Evolutionary conservation across 2,329 filamentous ascomycete genomes (phyloP), one percentile per base, ranked within the genome.

Genomic region (Eurotiales sp.): DNA sequence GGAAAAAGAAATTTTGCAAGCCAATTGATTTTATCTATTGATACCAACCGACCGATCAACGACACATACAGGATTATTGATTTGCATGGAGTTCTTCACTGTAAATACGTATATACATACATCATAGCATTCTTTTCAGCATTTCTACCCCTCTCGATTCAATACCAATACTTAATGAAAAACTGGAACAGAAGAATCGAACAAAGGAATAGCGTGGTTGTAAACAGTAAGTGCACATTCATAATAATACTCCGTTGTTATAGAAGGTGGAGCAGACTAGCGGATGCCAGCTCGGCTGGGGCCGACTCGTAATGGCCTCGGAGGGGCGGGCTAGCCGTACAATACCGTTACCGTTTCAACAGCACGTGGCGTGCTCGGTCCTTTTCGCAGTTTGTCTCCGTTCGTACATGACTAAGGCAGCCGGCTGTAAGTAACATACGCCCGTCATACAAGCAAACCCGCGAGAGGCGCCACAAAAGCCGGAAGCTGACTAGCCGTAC

Each of bases 281-380:
- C 36, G 36, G 36, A 32, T 32, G 36, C 23, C 36, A 48, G 12
- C 46, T 48, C 46, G 46, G 46, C 19, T 37, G 30, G 30, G 30
- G 44, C 44, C 44, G 44, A 46, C n/a, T 6, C 14, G 10, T 40
- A 22, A 14, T 15, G 17, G n/a, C n/a, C n/a, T n/a, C n/a, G n/a
- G n/a, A n/a, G n/a, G n/a, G 21, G 17, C 4, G 8, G 15, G 3
- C n/a, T 37, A 19, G 21, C 34, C 34, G 34, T 37, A 37, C 15
- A 3, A 21, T 37, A 37, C 34, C 34, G 15, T n/a, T n/a, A 15
- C 11, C 34, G 15, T 14, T 10, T 8, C 29, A 32, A 32, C 34
- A 19, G 34, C 34, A 37, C 34, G 34, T 37, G 34, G 34, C 34
- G 15, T 17, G 34, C 34, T 17, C 34, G 32, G 17, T 21, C 34